Conservation (phyloP, 1,284 basidiomycete species). For the Puccinia hordei region DNA sequence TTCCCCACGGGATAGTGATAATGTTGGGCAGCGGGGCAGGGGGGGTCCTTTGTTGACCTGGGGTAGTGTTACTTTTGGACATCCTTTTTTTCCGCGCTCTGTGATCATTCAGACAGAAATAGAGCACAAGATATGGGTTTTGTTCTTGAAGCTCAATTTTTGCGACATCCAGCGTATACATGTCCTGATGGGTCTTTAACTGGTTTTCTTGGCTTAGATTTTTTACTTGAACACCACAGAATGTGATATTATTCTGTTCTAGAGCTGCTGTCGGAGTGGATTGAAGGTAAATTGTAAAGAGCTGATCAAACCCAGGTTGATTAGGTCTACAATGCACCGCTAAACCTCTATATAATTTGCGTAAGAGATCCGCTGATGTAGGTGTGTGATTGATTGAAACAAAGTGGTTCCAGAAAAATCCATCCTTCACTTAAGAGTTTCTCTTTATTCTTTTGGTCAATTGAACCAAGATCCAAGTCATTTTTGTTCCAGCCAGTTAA, state of each 20-base stretch:
- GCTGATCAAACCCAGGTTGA: neutral
- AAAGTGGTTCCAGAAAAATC: conserved; percentile 1
- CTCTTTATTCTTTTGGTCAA: neutral
- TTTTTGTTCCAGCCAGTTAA: neutral
- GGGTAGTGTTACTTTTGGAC: no score
- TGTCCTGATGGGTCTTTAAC: neutral
- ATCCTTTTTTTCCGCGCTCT: neutral
- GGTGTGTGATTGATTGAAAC: neutral
- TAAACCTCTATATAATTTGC: neutral
- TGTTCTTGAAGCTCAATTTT: neutral
- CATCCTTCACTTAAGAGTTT: neutral
- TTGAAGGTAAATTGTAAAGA: neutral
- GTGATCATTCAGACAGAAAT: neutral
- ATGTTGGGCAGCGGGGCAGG: no score
- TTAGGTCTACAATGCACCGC: neutral
- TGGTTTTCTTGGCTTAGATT: neutral
- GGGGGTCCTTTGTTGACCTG: no score
- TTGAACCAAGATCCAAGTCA: neutral
- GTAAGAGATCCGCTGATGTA: neutral
- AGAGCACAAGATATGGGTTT: neutral
- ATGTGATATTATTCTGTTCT: neutral
- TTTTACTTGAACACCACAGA: neutral
- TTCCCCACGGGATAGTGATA: no score
- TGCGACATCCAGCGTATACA: neutral
- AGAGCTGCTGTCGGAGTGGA: neutral